Conservation (phyloP, 257 asterid species). For the Lavandula angustifolia region DNA sequence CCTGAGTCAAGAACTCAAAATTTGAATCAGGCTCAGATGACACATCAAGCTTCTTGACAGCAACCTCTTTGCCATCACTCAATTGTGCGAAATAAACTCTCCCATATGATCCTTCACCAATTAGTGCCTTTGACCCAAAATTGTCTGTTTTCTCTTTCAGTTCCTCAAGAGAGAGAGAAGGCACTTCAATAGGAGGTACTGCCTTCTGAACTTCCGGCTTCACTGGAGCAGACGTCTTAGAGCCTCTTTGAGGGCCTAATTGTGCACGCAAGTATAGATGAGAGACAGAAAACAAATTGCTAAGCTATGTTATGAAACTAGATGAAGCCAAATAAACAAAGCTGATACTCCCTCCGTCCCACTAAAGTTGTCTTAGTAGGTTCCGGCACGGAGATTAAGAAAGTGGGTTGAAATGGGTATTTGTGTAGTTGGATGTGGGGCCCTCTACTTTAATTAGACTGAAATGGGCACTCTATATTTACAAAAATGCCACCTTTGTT, state of each 20-base stretch:
- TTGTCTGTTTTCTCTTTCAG: constrained; percentile 83
- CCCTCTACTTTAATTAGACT: too few relatives aligned
- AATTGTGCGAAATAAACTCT: constrained; percentile 77
- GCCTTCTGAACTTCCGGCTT: constrained; percentile 67
- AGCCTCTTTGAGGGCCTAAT: constrained; percentile 63
- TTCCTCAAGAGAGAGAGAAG: constrained; percentile 70
- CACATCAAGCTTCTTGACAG: constrained; percentile 94
- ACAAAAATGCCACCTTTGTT: too few relatives aligned
- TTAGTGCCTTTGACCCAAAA: constrained; percentile 80
- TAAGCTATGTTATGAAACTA: constrained; percentile 10
- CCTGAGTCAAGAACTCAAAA: constrained; percentile 88
- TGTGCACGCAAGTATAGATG: constrained; percentile 25
- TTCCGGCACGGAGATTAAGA: too few relatives aligned
- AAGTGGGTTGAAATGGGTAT: too few relatives aligned
- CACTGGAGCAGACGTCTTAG: constrained; percentile 63
- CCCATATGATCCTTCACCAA: constrained; percentile 95
- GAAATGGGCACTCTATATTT: too few relatives aligned
- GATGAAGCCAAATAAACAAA: constrained; percentile 21
- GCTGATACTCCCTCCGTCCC: background rate
- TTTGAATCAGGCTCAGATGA: constrained; percentile 91
- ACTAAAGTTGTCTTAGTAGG: too few relatives aligned
- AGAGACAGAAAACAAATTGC: constrained; percentile 9
- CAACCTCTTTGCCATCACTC: constrained; percentile 73
- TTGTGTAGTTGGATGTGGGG: too few relatives aligned
- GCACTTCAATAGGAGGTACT: constrained; percentile 79